A percentile compares a stretch with the other conserved stretches of the same genome.
Evolutionary conservation across 306 rosid species (phyloP).

Genomic region (Fagus sylvatica): DNA sequence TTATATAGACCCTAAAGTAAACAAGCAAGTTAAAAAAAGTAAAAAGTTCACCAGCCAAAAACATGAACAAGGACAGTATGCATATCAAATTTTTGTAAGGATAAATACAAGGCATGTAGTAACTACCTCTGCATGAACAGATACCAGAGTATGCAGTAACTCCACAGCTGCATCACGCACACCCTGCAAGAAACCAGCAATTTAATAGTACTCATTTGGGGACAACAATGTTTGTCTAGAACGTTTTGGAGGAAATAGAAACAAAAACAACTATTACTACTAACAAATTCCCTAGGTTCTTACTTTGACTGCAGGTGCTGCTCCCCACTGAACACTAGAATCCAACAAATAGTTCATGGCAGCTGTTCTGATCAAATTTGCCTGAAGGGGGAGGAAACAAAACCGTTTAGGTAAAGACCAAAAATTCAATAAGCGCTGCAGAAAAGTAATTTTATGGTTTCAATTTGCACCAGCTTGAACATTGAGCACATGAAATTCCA

Average conservation of each 20-base stretch:
- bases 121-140: constrained; percentile 98
- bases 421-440: neutral
- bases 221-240: constrained; percentile 20
- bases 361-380: constrained; percentile 85
- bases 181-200: constrained; percentile 59
- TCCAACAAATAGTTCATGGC: constrained; percentile 84
- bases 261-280: constrained; percentile 15
- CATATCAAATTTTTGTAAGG: neutral
- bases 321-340: constrained; percentile 96
- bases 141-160: constrained; percentile 89
- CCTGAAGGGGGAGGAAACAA: constrained; percentile 52
- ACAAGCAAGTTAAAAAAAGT: neutral
- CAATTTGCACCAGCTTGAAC: neutral
- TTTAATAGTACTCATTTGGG: constrained; percentile 9
- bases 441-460: neutral
- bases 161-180: constrained; percentile 96
- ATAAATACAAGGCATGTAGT: constrained; percentile 19
- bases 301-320: constrained; percentile 94
- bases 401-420: constrained; percentile 16
- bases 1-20: neutral
- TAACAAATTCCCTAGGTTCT: constrained; percentile 37
- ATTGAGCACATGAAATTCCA: neutral
- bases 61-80: neutral
- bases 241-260: constrained; percentile 5
- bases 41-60: neutral